Conservation (phyloP, 2,329 filamentous ascomycete species). For the Talaromyces marneffei region DNA sequence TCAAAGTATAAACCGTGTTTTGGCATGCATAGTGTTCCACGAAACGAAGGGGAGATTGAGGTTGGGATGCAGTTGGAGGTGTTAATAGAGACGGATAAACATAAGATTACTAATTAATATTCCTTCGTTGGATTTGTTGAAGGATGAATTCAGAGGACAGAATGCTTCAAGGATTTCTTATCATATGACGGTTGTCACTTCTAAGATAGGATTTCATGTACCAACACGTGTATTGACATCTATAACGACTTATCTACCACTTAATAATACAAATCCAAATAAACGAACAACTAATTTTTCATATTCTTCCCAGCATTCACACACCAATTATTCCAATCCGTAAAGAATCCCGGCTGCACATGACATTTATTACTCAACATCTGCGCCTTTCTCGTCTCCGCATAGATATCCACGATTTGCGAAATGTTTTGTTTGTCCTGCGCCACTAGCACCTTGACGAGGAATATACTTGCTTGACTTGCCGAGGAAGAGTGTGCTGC, state of each 20-base stretch:
- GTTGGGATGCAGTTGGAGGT: constrained; percentile 58
- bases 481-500: constrained; percentile 69
- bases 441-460: constrained; percentile 40
- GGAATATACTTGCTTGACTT: constrained; percentile 52
- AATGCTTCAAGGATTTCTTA: background rate
- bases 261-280: background rate
- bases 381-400: constrained; percentile 55
- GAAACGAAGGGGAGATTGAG: constrained; percentile 48
- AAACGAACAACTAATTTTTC: constrained; percentile 25
- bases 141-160: background rate
- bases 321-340: constrained; percentile 71
- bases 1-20: constrained; percentile 61
- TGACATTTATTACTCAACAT: constrained; percentile 52
- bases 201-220: background rate
- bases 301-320: constrained; percentile 39
- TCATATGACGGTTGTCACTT: background rate
- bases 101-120: constrained; percentile 46
- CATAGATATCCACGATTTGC: constrained; percentile 59
- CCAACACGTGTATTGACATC: background rate
- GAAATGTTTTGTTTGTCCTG: constrained; percentile 48
- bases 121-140: background rate
- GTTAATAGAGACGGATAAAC: constrained; percentile 51
- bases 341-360: constrained; percentile 61
- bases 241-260: background rate
- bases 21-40: constrained; percentile 59